Evolutionary conservation across 164 flowering plant species (phyloP), one percentile per base, ranked within the genome.

Genomic region (Piper longum): DNA sequence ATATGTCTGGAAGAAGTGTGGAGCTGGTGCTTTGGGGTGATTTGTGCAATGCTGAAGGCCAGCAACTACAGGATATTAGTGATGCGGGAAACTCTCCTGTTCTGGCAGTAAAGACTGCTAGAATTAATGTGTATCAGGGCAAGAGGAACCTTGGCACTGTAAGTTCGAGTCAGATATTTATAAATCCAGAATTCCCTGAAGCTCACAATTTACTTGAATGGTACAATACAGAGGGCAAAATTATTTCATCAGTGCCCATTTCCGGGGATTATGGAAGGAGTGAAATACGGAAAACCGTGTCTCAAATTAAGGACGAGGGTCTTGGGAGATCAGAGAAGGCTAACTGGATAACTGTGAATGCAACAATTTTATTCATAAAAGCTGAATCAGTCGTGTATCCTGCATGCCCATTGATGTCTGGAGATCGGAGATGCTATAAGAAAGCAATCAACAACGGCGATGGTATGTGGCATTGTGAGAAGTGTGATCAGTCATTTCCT

Each of bases 311-410:
- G 77, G 92, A 88, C 69, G 99, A 91, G 73, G 81, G 67, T 65
- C 77, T 95, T 17, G 99, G 99, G 44, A 87, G 92, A 61, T 83
- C 91, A 14, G 98, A 95, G 71, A 95, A 91, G 80, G 90, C 99
- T 5, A 98, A 95, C 74, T 91, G 95, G 96, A 89, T 95, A 19
- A 82, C 85, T 5, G 84, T 91, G 12, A 64, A 71, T 72, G 98
- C 82, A 0, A 76, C 83, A 39, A 67, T 89, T 66, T 68, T 83
- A 57, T 87, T 77, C 57, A 67, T 91, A 13, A 91, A 87, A 71
- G 59, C 65, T 42, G 99, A 95, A 40, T 89, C 73, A 65, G 91
- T 95, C 74, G 91, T 95, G 72, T 95, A 95, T 54, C 81, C 89
- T 26, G 99, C 99, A 7, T 95, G 99, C 64, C 98, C 98, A 39